phyloP scores from a whole-genome alignment of 2,329 filamentous ascomycete genomes.

The Metarhizium brunneum region DNA sequence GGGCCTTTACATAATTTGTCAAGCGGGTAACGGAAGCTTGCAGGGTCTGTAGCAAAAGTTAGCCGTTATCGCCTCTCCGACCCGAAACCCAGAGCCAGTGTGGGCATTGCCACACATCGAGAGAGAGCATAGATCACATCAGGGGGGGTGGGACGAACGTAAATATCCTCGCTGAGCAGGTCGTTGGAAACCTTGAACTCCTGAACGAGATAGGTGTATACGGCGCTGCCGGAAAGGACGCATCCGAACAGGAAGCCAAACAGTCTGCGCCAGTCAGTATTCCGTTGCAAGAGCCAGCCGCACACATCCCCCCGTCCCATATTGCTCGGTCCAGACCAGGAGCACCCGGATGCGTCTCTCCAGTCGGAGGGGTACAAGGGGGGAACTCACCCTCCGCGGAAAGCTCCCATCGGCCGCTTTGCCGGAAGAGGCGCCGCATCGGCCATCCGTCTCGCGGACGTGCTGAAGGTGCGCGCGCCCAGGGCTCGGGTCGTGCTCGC shows the following conservation, averaged over 20 bases:
- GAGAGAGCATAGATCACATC: not conserved
- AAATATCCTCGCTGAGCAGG: slow-evolving; percentile 89
- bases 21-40: slow-evolving; percentile 82
- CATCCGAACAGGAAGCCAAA: slow-evolving; percentile 88
- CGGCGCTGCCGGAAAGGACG: slow-evolving; percentile 65
- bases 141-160: slow-evolving; percentile 52
- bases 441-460: slow-evolving; percentile 36
- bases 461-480: slow-evolving; percentile 37
- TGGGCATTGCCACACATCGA: too few species aligned
- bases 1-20: slow-evolving; percentile 69
- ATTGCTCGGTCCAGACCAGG: too few species aligned
- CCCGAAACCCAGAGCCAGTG: too few species aligned
- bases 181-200: slow-evolving; percentile 94
- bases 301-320: too few species aligned
- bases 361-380: not conserved
- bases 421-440: slow-evolving; percentile 40
- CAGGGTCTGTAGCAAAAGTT: slow-evolving; percentile 50
- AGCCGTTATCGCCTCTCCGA: not conserved
- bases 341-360: too few species aligned
- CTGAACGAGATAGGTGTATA: slow-evolving; percentile 88
- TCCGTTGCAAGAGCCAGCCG: too few species aligned
- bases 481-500: slow-evolving; percentile 26
- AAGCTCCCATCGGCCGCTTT: slow-evolving; percentile 50
- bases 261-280: slow-evolving; percentile 42
- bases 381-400: slow-evolving; percentile 49